Evolutionary conservation across 1,284 basidiomycete species (phyloP).

Genomic region (Cutaneotrichosporon arboriforme): DNA sequence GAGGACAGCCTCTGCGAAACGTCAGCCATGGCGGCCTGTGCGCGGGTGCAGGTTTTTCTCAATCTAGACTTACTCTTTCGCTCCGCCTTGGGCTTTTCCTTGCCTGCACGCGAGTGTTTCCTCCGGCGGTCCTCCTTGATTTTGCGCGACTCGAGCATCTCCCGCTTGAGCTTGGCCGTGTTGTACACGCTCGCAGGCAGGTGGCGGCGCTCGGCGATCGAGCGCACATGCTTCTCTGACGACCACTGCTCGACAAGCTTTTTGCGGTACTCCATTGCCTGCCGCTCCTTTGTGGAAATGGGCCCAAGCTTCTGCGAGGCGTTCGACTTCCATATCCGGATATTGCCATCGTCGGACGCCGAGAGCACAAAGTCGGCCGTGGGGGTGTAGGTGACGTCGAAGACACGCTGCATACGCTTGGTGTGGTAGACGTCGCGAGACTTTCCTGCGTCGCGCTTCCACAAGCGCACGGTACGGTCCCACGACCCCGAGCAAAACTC

Average conservation of each 20-base stretch:
- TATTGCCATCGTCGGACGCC: slow-evolving; percentile 95
- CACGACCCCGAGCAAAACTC: slow-evolving; percentile 95
- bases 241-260: slow-evolving; percentile 86
- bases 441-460: slow-evolving; percentile 80
- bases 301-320: slow-evolving; percentile 90
- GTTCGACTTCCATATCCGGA: slow-evolving; percentile 92
- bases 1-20: slow-evolving; percentile 58
- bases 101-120: slow-evolving; percentile 76
- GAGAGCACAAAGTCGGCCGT: slow-evolving; percentile 90
- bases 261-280: slow-evolving; percentile 87
- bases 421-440: slow-evolving; percentile 92
- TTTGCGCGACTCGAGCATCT: slow-evolving; percentile 83
- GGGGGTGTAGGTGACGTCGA: slow-evolving; percentile 66
- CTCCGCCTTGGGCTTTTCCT: slow-evolving; percentile 85
- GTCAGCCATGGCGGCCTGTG: slow-evolving; percentile 6
- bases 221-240: slow-evolving; percentile 71
- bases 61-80: slow-evolving; percentile 58
- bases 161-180: slow-evolving; percentile 78
- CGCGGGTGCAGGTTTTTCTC: background rate
- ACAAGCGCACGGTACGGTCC: slow-evolving; percentile 90
- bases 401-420: slow-evolving; percentile 89
- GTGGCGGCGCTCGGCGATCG: slow-evolving; percentile 76
- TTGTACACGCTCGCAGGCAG: slow-evolving; percentile 86
- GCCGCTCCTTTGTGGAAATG: slow-evolving; percentile 83
- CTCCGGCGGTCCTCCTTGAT: slow-evolving; percentile 91